Conservation (phyloP, 768 basidiomycete species). For the Suillus decipiens region DNA sequence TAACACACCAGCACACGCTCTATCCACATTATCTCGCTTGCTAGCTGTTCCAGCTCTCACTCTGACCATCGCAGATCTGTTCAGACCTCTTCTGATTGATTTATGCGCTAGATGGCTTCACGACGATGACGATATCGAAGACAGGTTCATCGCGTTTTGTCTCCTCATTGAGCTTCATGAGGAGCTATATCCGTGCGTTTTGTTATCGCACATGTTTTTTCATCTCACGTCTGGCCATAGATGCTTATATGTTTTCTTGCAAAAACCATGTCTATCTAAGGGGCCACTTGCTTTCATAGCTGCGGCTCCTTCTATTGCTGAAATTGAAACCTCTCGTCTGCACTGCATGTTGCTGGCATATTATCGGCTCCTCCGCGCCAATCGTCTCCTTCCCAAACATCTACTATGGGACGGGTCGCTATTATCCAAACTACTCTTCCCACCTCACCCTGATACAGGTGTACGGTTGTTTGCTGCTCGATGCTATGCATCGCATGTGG, state of each 20-base stretch:
- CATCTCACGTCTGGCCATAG: constrained; percentile 34
- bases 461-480: constrained; percentile 71
- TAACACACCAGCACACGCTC: constrained; percentile 42
- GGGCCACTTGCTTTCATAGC: constrained; percentile 58
- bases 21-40: constrained; percentile 58
- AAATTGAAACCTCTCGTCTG: constrained; percentile 47
- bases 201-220: constrained; percentile 9
- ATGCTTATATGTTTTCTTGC: constrained; percentile 55
- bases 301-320: constrained; percentile 26
- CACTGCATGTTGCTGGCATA: constrained; percentile 77
- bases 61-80: constrained; percentile 57
- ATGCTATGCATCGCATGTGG: constrained; percentile 74
- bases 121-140: constrained; percentile 46
- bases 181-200: constrained; percentile 70
- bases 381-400: constrained; percentile 62
- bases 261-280: constrained; percentile 40
- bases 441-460: constrained; percentile 62
- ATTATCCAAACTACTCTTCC: constrained; percentile 44
- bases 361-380: constrained; percentile 76
- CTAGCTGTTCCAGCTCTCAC: constrained; percentile 67
- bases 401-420: constrained; percentile 59
- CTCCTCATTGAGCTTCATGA: constrained; percentile 66
- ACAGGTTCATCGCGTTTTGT: constrained; percentile 60
- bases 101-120: constrained; percentile 82
- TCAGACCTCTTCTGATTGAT: constrained; percentile 78